phyloP scores from a whole-genome alignment of 129 eudicot species.

The Chrysanthemum seticuspe region DNA sequence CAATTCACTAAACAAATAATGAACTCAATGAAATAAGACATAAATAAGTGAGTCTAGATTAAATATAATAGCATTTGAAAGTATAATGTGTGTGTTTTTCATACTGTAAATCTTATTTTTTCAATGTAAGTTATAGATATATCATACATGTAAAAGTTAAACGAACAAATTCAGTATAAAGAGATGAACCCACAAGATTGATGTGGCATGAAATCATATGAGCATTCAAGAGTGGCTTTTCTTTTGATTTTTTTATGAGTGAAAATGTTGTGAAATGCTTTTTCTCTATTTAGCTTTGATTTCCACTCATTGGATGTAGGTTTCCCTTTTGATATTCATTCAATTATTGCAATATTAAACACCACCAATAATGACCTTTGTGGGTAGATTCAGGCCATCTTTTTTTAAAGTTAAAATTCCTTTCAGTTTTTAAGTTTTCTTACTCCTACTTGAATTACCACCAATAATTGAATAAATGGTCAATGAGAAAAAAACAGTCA shows the following conservation, averaged over 20 bases:
- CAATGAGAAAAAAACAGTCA: slow-evolving; percentile 16
- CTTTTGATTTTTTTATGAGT: slow-evolving; percentile 10
- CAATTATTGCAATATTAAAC: slow-evolving; percentile 23
- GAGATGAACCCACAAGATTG: slow-evolving; percentile 5
- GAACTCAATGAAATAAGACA: neutral
- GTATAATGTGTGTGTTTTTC: neutral
- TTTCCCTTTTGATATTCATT: slow-evolving; percentile 25
- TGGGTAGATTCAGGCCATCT: slow-evolving; percentile 28
- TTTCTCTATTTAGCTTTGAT: slow-evolving; percentile 43
- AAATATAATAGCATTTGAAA: slow-evolving; percentile 2
- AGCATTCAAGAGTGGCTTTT: slow-evolving; percentile 16
- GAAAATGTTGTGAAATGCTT: slow-evolving; percentile 37
- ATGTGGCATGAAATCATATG: slow-evolving; percentile 5
- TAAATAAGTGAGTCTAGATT: slow-evolving; percentile 6
- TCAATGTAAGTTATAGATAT: too few species aligned
- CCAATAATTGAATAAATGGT: slow-evolving; percentile 27
- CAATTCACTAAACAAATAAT: neutral
- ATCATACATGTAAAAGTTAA: neutral
- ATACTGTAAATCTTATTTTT: neutral
- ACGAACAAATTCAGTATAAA: slow-evolving; percentile 20
- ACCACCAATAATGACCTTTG: slow-evolving; percentile 32
- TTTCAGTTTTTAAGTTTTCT: slow-evolving; percentile 3
- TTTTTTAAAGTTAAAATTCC: slow-evolving; percentile 8
- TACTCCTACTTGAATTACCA: slow-evolving; percentile 14
- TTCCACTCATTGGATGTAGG: slow-evolving; percentile 51